Base-by-base conservation (phyloP, 164 flowering plant species). In the Warburgia ugandensis region DNA sequence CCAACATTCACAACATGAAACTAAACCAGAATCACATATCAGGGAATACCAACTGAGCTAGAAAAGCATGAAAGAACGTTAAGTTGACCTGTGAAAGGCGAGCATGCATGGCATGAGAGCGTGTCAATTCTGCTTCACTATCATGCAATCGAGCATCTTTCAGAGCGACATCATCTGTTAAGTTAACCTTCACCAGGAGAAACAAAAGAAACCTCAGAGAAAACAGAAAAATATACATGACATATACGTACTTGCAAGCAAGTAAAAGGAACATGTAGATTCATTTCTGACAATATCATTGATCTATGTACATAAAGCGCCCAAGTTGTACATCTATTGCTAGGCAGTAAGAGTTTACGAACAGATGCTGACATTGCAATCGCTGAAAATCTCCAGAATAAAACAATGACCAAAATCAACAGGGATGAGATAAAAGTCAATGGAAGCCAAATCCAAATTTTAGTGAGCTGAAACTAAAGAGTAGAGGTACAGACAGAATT, bases 91-190 rank as follows among this genome's bases (percentile, higher is more conserved):
- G 96, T n/a, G 59, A 67, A 29, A 79, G 61, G 39, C 88, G 90
- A 50, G 81, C 52, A 61, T 69, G 71, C 0, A 63, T 42, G 62
- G 81, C 77, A 33, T 58, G 72, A 17, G 69, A 59, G 5, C 87
- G 90, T 16, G 71, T 68, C 62, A 81, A 50, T 54, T 83, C 88
- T 38, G 85, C 68, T 62, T 83, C 84, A 29, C 42, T 23, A 16
- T 89, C 96, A 69, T 66, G 70, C 38, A 78, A 13, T 12, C 75
- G 76, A 45, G 84, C 79, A 64, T 89, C 94, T 66, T 63, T 84
- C 7, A 55, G 42, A 6, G 88, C 73, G 63, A 75, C 71, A 59
- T 31, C 66, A 3, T 86, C 96, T 3, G 84, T 73, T 66, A 80
- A 66, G 37, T 70, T 70, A 14, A 83, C 83, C 97, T 90, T 59